Percentiles rank a stretch among this genome's conserved stretches.
Conservation (phyloP, 768 basidiomycete genomes). For the Crepidotus variabilis region DNA sequence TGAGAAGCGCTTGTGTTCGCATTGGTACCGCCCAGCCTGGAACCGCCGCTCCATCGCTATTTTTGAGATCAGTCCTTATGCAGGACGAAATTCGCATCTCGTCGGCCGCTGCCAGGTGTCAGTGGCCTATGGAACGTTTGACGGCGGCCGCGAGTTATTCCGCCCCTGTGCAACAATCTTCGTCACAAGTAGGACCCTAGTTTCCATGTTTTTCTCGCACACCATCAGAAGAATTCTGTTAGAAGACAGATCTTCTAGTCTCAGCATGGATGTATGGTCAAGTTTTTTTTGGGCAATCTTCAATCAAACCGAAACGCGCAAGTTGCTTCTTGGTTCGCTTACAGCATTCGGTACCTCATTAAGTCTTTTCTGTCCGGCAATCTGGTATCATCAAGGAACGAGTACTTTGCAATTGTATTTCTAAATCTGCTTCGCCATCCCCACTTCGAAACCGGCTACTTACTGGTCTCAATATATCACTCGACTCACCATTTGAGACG, state of each 20-base stretch:
- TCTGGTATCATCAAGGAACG: neutral
- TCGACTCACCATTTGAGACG: too few relatives aligned
- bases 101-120: neutral
- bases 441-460: neutral
- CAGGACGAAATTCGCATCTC: neutral
- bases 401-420: neutral
- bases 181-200: neutral
- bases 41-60: neutral
- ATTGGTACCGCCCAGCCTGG: neutral
- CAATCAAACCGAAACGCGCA: neutral
- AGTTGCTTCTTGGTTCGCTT: neutral
- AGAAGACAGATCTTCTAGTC: neutral
- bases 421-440: neutral
- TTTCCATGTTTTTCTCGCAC: neutral
- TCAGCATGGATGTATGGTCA: neutral
- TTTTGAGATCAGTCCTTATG: neutral
- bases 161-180: neutral
- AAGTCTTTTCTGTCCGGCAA: neutral
- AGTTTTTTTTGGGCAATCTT: neutral
- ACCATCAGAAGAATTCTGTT: neutral
- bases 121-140: neutral
- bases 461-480: neutral
- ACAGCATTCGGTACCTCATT: neutral
- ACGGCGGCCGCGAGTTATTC: neutral
- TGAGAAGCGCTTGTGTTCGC: neutral